Base-by-base conservation (phyloP, 1,284 basidiomycete species). In the Puccinia sorghi region DNA sequence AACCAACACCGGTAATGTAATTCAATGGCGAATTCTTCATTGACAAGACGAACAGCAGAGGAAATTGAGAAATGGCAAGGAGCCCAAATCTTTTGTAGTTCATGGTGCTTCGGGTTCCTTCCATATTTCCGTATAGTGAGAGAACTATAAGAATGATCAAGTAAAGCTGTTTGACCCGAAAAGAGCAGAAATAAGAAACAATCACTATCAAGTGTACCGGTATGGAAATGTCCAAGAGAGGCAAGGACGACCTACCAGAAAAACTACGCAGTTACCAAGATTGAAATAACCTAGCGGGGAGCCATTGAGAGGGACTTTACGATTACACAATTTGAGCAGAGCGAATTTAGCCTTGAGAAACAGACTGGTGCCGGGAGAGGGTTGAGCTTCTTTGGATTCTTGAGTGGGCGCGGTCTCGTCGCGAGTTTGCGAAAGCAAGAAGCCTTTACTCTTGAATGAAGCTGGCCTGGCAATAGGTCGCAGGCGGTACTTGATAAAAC, bases 1-100 rank as follows among this genome's bases (percentile, higher is more conserved):
- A 78, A 17, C 75, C 75, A 48, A 69, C 41, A 54, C 75, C 75
- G 41, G 54, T 52, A 13, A 78, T 32, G 17, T 61, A 43, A 20
- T 46, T 66, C 13, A 78, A 50, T n/a, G 75, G 75, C 11, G 43
- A 57, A 61, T 78, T 78, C 25, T 78, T 78, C 66, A 78, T 78
- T 11, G 48, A 41, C n/a, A 78, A 50, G 0, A 20, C 52, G 54
- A 78, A 70, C n/a, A 59, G 46, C 11, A 78, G 32, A 12, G 75
- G 75, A 43, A 78, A 57, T 78, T 78, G 75, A 32, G 75, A 46
- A 61, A 78, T 46, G 11, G 75, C 75, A 25, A 78, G 20, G 20
- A 59, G 61, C 3, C 75, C 75, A 50, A 78, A 78, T n/a, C 75
- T 39, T 39, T 63, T 70, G 41, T 59, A 70, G 32, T 78, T 78